Conservation (phyloP, 345 rosid genomes). For the Salix udensis region DNA sequence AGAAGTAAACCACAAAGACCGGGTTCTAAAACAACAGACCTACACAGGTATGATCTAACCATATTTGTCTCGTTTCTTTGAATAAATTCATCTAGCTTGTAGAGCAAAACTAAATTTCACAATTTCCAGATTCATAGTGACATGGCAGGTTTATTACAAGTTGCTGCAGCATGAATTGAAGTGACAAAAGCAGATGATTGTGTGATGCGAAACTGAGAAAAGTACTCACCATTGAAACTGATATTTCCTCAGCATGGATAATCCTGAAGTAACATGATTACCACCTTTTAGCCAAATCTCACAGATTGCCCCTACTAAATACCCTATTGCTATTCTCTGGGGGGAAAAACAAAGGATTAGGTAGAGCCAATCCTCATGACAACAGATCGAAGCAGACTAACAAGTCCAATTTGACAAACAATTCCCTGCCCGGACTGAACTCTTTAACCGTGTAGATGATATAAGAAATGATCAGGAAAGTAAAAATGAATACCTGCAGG, state of each 20-base stretch:
- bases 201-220: neutral
- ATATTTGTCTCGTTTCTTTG: neutral
- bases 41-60: neutral
- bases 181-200: neutral
- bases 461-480: neutral
- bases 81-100: neutral
- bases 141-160: neutral
- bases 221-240: constrained; percentile 53
- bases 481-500: constrained; percentile 53
- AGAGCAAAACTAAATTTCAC: neutral
- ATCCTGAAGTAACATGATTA: constrained; percentile 39
- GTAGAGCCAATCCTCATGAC: neutral
- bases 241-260: constrained; percentile 47
- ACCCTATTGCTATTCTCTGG: constrained; percentile 82
- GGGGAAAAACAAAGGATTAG: neutral
- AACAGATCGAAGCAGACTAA: neutral
- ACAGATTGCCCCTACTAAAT: constrained; percentile 61
- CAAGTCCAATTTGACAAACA: neutral
- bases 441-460: neutral
- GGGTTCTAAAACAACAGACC: neutral
- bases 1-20: neutral
- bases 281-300: constrained; percentile 79
- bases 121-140: neutral
- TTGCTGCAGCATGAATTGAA: neutral
- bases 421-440: neutral